Evolutionary conservation across 2,329 filamentous ascomycete genomes (phyloP), one percentile per base, ranked within the genome.

Genomic region (Graphiopsis chlorocephala): DNA sequence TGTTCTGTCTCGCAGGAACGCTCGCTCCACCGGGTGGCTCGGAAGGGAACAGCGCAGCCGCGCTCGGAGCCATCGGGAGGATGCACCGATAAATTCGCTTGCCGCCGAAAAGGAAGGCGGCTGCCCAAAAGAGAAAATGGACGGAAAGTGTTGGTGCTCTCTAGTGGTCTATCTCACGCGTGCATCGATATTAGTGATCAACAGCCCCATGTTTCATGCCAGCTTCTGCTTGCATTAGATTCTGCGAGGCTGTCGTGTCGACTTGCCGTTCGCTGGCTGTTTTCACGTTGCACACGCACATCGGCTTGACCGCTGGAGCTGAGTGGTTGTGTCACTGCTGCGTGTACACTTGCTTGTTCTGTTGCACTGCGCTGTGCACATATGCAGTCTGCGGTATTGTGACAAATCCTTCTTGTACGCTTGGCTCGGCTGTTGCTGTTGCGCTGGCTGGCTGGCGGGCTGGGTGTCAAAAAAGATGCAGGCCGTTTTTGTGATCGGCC

Each of bases 251-350:
- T 42, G 60, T 62, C 60, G 60, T 62, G 60, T 62, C 60, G 33
- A 62, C 31, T 26, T 62, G 60, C 60, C 60, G 60, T 62, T 62
- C 60, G 60, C 60, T 62, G 48, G 28, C 28, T 35, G 3, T 23
- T 20, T 42, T 17, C 15, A 35, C 11, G 58, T 61, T 33, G 42
- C 42, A 61, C 58, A 61, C 17, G 26, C 58, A 50, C 58, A 25
- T 38, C 58, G 33, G 58, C 58, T 61, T 31, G 58, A 38, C 56
- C 38, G 28, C 23, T 45, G 23, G 35, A 23, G 53, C 31, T 61
- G 42, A 25, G 12, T 31, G 26, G 14, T 45, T 50, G 28, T 38
- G 29, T 26, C 38, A 47, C 58, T 17, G 33, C 12, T 56, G n/a
- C 52, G 52, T 23, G 52, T 56, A 31, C 28, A 8, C 25, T n/a